Evolutionary conservation across 106 monocot species (phyloP).

Genomic region (Narthecium ossifragum): DNA sequence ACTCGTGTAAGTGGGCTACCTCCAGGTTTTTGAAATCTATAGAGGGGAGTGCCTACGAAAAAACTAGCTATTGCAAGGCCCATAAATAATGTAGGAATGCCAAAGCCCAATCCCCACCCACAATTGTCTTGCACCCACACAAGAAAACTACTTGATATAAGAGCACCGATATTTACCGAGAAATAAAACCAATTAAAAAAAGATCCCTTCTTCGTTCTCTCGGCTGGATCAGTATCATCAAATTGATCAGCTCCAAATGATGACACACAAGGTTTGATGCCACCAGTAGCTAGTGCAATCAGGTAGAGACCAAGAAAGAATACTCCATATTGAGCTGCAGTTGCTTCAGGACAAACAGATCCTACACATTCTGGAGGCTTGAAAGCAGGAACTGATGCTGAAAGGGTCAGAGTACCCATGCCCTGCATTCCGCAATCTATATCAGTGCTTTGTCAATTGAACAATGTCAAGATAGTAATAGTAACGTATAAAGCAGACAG

Average conservation of each 20-base stretch:
- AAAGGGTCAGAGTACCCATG: slow-evolving; percentile 37
- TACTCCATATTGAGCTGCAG: slow-evolving; percentile 22
- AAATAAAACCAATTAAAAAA: slow-evolving; percentile 60
- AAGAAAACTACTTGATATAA: slow-evolving; percentile 41
- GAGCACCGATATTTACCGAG: slow-evolving; percentile 43
- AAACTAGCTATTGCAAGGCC: slow-evolving; percentile 31
- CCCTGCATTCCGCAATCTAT: slow-evolving; percentile 15
- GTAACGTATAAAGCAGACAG: background rate
- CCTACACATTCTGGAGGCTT: slow-evolving; percentile 36
- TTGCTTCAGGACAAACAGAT: slow-evolving; percentile 40
- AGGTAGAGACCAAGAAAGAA: slow-evolving; percentile 46
- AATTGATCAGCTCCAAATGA: slow-evolving; percentile 55
- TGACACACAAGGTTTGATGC: slow-evolving; percentile 50
- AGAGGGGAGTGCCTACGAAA: slow-evolving; percentile 34
- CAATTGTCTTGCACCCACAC: slow-evolving; percentile 47
- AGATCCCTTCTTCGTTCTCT: slow-evolving; percentile 46
- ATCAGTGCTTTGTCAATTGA: no score
- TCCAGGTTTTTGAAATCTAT: slow-evolving; percentile 42
- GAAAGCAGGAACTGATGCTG: slow-evolving; percentile 39
- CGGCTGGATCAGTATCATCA: slow-evolving; percentile 36
- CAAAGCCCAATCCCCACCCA: slow-evolving; percentile 48
- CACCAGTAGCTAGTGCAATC: slow-evolving; percentile 45
- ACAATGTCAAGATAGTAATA: no score
- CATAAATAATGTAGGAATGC: slow-evolving; percentile 51
- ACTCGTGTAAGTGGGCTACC: slow-evolving; percentile 43